Conservation (phyloP, 768 basidiomycete species). For the Auriculariales sp. region DNA sequence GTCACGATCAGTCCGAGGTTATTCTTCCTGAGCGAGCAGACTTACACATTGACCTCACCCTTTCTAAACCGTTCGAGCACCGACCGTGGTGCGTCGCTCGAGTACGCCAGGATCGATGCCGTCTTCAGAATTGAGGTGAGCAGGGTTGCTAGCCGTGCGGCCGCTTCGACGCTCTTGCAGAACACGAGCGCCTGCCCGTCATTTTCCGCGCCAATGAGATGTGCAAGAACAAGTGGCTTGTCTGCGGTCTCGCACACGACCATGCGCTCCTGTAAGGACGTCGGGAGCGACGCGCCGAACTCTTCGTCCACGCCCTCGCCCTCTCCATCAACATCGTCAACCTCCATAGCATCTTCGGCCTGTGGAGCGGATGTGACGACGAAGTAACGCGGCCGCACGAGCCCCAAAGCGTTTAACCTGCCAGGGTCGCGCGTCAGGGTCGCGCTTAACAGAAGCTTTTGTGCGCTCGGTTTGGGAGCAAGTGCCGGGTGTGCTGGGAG, state of each 20-base stretch:
- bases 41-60: conserved; percentile 73
- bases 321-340: conserved; percentile 34
- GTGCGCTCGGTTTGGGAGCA: conserved; percentile 43
- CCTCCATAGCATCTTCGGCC: conserved; percentile 16
- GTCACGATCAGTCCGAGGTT: not conserved
- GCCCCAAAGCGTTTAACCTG: conserved; percentile 71
- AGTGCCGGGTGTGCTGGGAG: not conserved
- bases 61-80: conserved; percentile 72
- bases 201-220: conserved; percentile 45
- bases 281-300: not conserved
- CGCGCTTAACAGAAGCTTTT: conserved; percentile 92
- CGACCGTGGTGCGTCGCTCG: conserved; percentile 74
- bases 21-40: conserved; percentile 6
- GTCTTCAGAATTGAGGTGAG: conserved; percentile 68
- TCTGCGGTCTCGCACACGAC: conserved; percentile 58
- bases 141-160: conserved; percentile 63
- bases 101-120: conserved; percentile 55
- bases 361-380: conserved; percentile 43
- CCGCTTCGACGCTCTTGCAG: conserved; percentile 93
- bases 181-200: conserved; percentile 75
- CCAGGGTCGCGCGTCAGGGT: conserved; percentile 89
- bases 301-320: conserved; percentile 31
- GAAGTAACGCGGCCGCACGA: conserved; percentile 76
- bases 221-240: conserved; percentile 48
- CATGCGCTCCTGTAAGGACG: conserved; percentile 60